These are phyloP conservation scores for Amorphotheca resinae DNA, from an alignment of 495 filamentous ascomycete genomes.

Conservation along the genomic window DNA sequence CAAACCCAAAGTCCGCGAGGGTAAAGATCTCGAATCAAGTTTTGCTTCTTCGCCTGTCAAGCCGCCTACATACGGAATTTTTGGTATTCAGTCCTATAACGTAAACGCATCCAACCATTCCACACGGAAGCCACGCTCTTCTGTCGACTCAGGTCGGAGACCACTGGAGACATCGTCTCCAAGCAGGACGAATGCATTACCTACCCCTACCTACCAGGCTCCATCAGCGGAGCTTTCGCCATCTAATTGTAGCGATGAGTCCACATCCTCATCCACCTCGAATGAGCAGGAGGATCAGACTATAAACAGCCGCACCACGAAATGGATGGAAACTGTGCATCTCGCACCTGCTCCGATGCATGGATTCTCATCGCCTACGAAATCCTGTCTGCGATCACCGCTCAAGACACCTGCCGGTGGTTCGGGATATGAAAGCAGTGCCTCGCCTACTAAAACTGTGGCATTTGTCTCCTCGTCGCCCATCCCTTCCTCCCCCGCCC, in stretches of 20 bases:
- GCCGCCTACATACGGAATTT: background rate
- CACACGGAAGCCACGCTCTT: slow-evolving; percentile 1
- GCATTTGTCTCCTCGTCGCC: slow-evolving; percentile 20
- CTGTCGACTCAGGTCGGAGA: slow-evolving; percentile 5
- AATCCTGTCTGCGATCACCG: slow-evolving; percentile 39
- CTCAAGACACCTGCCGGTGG: slow-evolving; percentile 23
- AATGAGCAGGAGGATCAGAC: slow-evolving; percentile 10
- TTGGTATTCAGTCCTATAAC: background rate
- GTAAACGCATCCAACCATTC: background rate
- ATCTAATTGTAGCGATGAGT: background rate
- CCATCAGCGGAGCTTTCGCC: background rate
- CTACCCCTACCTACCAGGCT: background rate
- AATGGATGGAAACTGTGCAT: slow-evolving; percentile 14
- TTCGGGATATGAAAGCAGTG: background rate
- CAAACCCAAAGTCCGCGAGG: slow-evolving; percentile 27
- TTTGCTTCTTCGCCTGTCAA: slow-evolving; percentile 9
- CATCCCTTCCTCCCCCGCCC: slow-evolving; percentile 8
- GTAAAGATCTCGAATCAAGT: slow-evolving; percentile 5
- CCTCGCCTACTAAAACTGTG: slow-evolving; percentile 13
- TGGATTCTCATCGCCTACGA: slow-evolving; percentile 30
- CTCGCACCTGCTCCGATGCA: slow-evolving; percentile 1
- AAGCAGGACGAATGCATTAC: slow-evolving; percentile 4
- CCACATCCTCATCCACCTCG: slow-evolving; percentile 1
- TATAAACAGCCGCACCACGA: slow-evolving; percentile 4
- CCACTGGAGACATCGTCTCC: slow-evolving; percentile 8